Evolutionary conservation across 2,329 filamentous ascomycete genomes (phyloP), one percentile per base, ranked within the genome.

Genomic region (Colletotrichum siamense): DNA sequence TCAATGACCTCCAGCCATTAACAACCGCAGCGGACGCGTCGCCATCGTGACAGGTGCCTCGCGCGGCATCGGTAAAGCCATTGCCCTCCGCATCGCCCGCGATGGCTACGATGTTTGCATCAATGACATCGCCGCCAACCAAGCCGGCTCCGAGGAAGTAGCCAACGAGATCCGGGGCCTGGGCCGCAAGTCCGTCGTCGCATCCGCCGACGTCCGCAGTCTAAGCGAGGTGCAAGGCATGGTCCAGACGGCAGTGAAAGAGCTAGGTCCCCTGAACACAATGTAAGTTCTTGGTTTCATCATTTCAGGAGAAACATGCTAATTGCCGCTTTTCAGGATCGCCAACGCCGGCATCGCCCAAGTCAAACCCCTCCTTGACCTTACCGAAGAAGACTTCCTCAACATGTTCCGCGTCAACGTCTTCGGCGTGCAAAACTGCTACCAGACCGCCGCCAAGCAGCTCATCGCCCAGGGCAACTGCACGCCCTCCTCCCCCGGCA

Each of bases 71-170:
- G 92, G 92, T 63, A 91, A 90, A 79, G 88, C 91, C 24, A 92
- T 93, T 69, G 92, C 92, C 22, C 84, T 93, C 9, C 91, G 92
- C 4, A 87, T 94, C 18, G 92, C 92, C 8, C 84, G 87, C 26
- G 93, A 94, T 77, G 92, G 92, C 70, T 94, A 94, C 83, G 87
- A 92, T 78, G 86, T 95, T 66, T 93, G 91, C 80, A 85, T 94
- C 78, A 94, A 93, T 81, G 92, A 94, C 78, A 84, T 94, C 18
- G 78, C 85, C 32, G 85, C 88, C 16, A 91, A 93, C 77, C 83
- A 88, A 67, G 78, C 86, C 6, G 88, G 85, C 2, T 89, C 91
- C 76, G 88, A 92, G 68, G 86, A 89, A 26, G 86, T 89, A 1
- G 89, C 88, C 12, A 83, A 87, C 24, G 87, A 92, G 77, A 91